Percentiles rank a stretch among this genome's conserved stretches.
Evolutionary conservation across 2,329 filamentous ascomycete species (phyloP).

Genomic region (Fusarium torreyae): DNA sequence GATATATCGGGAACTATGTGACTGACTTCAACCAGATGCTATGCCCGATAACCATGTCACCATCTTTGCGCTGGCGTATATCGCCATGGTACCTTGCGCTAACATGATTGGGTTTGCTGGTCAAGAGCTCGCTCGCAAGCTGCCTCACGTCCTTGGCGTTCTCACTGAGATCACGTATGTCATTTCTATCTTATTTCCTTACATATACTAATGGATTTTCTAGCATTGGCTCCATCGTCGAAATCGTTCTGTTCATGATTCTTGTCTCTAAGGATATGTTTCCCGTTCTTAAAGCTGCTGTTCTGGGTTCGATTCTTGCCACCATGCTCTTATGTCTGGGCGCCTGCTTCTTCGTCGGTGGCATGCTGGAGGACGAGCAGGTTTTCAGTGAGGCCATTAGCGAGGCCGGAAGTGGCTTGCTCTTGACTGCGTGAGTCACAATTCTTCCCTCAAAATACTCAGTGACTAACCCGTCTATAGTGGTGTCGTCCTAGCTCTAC

Average conservation of each 20-base stretch:
- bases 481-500: conserved; percentile 59
- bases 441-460: conserved; percentile 17
- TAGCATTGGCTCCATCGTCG: conserved; percentile 79
- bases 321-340: conserved; percentile 87
- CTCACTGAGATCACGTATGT: conserved; percentile 70
- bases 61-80: conserved; percentile 65
- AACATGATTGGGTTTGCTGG: conserved; percentile 66
- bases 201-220: conserved; percentile 16
- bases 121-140: conserved; percentile 83
- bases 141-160: conserved; percentile 80
- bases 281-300: conserved; percentile 85
- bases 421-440: conserved; percentile 80
- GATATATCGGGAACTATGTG: conserved; percentile 7
- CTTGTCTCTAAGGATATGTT: conserved; percentile 71
- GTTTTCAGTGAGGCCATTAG: conserved; percentile 82
- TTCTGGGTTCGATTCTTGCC: conserved; percentile 85
- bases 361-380: conserved; percentile 76
- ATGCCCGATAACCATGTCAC: conserved; percentile 57
- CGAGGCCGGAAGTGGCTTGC: conserved; percentile 82
- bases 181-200: not conserved
- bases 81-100: conserved; percentile 67
- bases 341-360: conserved; percentile 84
- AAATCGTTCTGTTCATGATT: conserved; percentile 87
- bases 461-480: conserved; percentile 53
- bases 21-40: conserved; percentile 49